phyloP scores from a whole-genome alignment of 2,329 filamentous ascomycete genomes.

The Ophiostoma perfectum region DNA sequence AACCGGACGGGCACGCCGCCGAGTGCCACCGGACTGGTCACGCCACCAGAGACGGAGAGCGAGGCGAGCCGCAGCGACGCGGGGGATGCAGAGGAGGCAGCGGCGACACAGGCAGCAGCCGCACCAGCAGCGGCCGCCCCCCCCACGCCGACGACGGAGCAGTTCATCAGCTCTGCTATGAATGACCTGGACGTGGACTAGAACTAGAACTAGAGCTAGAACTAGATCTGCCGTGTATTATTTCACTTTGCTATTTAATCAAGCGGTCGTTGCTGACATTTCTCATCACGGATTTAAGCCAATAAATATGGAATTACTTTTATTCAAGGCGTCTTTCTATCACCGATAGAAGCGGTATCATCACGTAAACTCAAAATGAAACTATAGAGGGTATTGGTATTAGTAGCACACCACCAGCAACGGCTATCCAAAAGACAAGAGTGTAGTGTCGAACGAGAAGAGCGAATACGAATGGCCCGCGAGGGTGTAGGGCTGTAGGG shows the following conservation, averaged over 20 bases:
- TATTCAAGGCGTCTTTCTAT: too few species aligned
- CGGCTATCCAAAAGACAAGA: background rate
- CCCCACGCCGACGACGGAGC: slow-evolving; percentile 2
- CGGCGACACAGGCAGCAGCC: slow-evolving; percentile 4
- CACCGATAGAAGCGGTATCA: background rate
- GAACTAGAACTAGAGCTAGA: background rate
- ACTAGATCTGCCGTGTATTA: background rate
- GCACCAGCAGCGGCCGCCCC: background rate
- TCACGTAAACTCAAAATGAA: background rate
- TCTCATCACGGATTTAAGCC: too few species aligned
- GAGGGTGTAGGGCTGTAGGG: background rate
- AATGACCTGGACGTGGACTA: slow-evolving; percentile 33
- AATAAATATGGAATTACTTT: too few species aligned
- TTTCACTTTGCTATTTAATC: too few species aligned
- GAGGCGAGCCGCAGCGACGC: slow-evolving; percentile 42
- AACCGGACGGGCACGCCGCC: slow-evolving; percentile 42
- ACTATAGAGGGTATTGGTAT: too few species aligned
- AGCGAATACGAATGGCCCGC: background rate
- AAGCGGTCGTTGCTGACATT: too few species aligned
- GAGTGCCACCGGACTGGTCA: slow-evolving; percentile 42
- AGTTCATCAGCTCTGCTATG: slow-evolving; percentile 33
- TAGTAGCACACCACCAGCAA: too few species aligned
- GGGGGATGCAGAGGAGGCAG: slow-evolving; percentile 34
- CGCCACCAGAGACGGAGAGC: slow-evolving; percentile 51
- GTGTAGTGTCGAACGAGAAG: background rate